Percentiles rank a stretch among this genome's conserved stretches.
These are phyloP conservation scores for Pseudovirgaria hyperparasitica DNA, from an alignment of 2,329 filamentous ascomycete genomes.

Conservation along the genomic window DNA sequence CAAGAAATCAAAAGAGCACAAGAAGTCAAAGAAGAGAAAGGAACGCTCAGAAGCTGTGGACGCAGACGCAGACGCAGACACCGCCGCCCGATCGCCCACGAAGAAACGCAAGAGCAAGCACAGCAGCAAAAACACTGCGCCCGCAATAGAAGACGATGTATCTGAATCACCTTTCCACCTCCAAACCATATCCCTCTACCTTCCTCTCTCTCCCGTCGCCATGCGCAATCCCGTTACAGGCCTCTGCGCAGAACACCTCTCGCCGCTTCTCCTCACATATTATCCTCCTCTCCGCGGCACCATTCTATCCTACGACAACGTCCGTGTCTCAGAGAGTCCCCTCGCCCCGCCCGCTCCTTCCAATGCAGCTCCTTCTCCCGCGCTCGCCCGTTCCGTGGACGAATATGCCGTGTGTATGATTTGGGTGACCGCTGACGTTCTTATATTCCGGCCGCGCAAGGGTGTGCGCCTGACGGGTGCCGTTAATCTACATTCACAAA, in stretches of 20 bases:
- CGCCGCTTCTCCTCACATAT: conserved; percentile 64
- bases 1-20: conserved; percentile 1
- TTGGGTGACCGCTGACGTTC: conserved; percentile 79
- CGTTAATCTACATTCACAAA: conserved; percentile 77
- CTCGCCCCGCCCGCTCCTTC: conserved; percentile 19
- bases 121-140: conserved; percentile 14
- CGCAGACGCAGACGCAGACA: no score
- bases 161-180: conserved; percentile 48
- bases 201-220: conserved; percentile 59
- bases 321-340: conserved; percentile 49
- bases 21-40: conserved; percentile 1
- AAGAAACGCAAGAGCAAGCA: conserved; percentile 25
- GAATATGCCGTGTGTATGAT: conserved; percentile 80
- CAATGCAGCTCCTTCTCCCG: conserved; percentile 2
- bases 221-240: conserved; percentile 59
- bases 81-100: conserved; percentile 9
- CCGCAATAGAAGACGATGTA: conserved; percentile 7
- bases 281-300: conserved; percentile 60
- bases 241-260: conserved; percentile 60
- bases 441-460: conserved; percentile 65
- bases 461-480: conserved; percentile 67
- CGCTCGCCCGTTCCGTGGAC: conserved; percentile 14
- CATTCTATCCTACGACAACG: conserved; percentile 60
- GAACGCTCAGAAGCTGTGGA: no score
- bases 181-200: conserved; percentile 69